Conservation (phyloP, 306 rosid genomes). For the Casuarina equisetifolia region DNA sequence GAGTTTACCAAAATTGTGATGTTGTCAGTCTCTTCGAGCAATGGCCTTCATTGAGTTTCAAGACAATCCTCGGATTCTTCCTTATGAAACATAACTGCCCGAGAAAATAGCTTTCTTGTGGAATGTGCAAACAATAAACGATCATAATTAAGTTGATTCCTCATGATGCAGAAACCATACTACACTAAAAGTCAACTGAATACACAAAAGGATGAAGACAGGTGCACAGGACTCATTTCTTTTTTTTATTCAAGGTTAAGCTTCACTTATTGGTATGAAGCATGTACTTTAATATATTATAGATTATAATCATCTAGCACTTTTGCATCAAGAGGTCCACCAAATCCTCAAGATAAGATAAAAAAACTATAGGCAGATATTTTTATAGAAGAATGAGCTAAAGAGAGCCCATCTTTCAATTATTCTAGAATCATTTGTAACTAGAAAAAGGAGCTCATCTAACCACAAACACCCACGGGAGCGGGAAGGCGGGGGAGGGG, state of each 20-base stretch:
- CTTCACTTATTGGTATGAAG: not conserved
- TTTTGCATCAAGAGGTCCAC: conserved; percentile 15
- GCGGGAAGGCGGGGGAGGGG: too few species aligned
- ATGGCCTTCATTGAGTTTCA: too few species aligned
- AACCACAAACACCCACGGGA: not conserved
- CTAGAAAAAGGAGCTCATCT: not conserved
- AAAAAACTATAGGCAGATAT: not conserved
- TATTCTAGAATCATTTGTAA: not conserved
- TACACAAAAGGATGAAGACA: conserved; percentile 3
- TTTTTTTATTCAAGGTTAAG: not conserved
- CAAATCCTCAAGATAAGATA: conserved; percentile 3
- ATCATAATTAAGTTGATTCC: not conserved
- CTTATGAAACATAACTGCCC: too few species aligned
- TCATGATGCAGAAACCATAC: not conserved
- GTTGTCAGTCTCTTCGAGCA: not conserved
- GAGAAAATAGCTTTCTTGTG: not conserved
- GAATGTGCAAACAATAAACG: not conserved
- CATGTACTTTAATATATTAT: conserved; percentile 11
- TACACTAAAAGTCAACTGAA: conserved; percentile 17
- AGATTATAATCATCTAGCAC: not conserved
- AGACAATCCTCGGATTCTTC: too few species aligned
- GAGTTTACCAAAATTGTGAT: not conserved
- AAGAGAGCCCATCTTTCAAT: not conserved
- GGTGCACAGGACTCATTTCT: not conserved
- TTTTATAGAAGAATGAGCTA: not conserved